Evolutionary conservation across 345 rosid genomes (phyloP), one percentile per base, ranked within the genome.

Genomic region (Arabidopsis suecica): DNA sequence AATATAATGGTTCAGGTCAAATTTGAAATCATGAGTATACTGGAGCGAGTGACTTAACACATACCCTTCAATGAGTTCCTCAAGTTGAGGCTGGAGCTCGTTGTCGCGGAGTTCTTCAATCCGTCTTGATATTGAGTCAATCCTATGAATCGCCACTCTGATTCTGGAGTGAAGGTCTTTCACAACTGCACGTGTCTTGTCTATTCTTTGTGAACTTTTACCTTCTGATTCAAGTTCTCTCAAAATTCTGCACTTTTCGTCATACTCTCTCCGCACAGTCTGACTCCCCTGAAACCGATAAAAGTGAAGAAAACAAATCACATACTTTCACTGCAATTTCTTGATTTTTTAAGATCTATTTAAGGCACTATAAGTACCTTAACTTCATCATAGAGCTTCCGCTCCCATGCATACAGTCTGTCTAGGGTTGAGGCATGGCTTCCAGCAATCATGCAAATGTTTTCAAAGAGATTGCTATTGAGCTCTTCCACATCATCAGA

Each of bases 81-180:
- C 99, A 5, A 95, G 93, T 72, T 95, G 99, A 33, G 98, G 99
- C 76, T 95, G 98, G 50, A 92, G 97, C 82, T 95, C 99, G 71
- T 72, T 83, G 87, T 95, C 99, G 55, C 98, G 86, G 45, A 95
- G 78, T 63, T 92, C 98, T 83, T 92, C 99, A 50, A 95, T 89
- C 76, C 89, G 84, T 79, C 84, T 87, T 18, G 99, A 95, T 76
- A 95, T 85, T 8, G 99, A 88, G 63, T 92, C 84, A 16, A 95
- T 95, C 83, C 97, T 85, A 45, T 90, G 94, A 76, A 95, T 88
- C 10, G 98, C 96, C 81, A 95, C 97, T 80, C 85, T 88, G 82
- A 95, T 90, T 83, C 99, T 90, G 0, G 99, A 92, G 81, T 95
- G 87, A 63, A 92, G 85, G 82, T 95, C 99, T 82, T 95, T 95